These are phyloP conservation scores for Trichophyton mentagrophytes DNA, from an alignment of 2,329 filamentous ascomycete genomes.

Conservation along the genomic window DNA sequence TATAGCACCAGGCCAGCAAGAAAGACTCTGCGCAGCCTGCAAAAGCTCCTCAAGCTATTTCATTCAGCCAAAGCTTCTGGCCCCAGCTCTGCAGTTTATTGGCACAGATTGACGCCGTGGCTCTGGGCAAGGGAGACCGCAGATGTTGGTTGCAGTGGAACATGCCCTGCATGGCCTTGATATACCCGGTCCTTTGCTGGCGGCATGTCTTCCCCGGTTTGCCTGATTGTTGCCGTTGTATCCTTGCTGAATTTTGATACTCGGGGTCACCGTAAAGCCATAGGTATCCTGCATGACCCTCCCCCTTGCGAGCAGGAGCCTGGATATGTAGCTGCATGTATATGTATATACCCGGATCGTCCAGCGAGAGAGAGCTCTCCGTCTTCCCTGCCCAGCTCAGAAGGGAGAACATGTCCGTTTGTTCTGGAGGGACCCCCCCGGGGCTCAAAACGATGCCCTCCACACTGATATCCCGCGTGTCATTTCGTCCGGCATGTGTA, in stretches of 20 bases:
- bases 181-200: not conserved
- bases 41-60: not conserved
- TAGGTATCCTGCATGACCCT: not conserved
- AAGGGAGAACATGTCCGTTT: not conserved
- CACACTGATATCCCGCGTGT: not conserved
- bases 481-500: not conserved
- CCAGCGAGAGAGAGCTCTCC: not conserved
- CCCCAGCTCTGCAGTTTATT: not conserved
- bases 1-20: not conserved
- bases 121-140: not conserved
- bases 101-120: not conserved
- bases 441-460: not conserved
- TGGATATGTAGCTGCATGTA: not conserved
- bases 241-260: not conserved
- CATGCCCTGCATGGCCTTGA: not conserved
- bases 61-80: not conserved
- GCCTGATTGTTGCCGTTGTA: not conserved
- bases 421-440: not conserved
- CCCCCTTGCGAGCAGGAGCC: not conserved
- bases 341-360: not conserved
- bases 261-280: not conserved
- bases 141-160: not conserved
- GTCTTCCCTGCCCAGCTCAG: not conserved
- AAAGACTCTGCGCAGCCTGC: not conserved
- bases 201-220: not conserved